Conservation (phyloP, 768 basidiomycete genomes). For the Lanmaoa rubissima region DNA sequence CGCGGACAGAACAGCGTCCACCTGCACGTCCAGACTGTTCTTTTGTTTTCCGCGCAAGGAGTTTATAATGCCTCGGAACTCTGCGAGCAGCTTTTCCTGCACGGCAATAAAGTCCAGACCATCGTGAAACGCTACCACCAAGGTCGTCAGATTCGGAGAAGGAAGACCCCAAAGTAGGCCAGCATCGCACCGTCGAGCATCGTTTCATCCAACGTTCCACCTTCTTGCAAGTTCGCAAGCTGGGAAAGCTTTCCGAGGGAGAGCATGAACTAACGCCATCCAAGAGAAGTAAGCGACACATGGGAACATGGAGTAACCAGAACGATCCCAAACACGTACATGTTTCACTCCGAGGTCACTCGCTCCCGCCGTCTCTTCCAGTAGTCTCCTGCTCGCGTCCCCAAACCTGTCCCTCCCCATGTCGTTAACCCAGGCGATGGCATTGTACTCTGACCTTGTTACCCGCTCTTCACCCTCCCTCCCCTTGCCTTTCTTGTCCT, state of each 20-base stretch:
- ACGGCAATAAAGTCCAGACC: slow-evolving; percentile 85
- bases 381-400: slow-evolving; percentile 60
- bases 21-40: slow-evolving; percentile 65
- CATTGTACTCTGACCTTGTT: slow-evolving; percentile 42
- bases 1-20: slow-evolving; percentile 56
- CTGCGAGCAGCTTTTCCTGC: slow-evolving; percentile 64
- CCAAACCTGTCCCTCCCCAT: slow-evolving; percentile 66
- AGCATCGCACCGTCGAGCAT: slow-evolving; percentile 52
- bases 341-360: slow-evolving; percentile 69
- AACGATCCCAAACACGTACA: slow-evolving; percentile 43
- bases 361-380: slow-evolving; percentile 57
- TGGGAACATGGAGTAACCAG: neutral
- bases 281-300: neutral
- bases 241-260: slow-evolving; percentile 88
- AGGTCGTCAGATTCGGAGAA: slow-evolving; percentile 4
- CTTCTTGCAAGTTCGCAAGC: slow-evolving; percentile 59
- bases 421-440: slow-evolving; percentile 87
- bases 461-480: slow-evolving; percentile 37
- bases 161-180: neutral
- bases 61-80: slow-evolving; percentile 53
- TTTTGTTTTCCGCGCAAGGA: slow-evolving; percentile 51
- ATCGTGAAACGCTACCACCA: slow-evolving; percentile 73
- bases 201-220: slow-evolving; percentile 43
- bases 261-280: slow-evolving; percentile 66
- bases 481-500: slow-evolving; percentile 22